Conservation (phyloP, 345 rosid genomes). For the Excoecaria cochinchinensis region DNA sequence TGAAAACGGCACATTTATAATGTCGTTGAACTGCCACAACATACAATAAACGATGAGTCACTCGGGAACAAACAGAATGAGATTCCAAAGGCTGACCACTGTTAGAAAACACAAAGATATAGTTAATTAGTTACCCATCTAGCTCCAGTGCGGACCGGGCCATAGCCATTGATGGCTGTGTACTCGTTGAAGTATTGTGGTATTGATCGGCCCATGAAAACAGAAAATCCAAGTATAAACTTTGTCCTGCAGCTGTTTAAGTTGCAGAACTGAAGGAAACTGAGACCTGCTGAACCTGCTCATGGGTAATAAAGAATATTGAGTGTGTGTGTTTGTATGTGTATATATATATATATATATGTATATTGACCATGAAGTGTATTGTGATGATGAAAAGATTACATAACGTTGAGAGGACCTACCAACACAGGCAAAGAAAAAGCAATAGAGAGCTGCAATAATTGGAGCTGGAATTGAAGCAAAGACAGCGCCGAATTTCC, state of each 20-base stretch:
- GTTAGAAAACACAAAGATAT: not conserved
- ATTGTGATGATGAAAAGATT: too few relatives aligned
- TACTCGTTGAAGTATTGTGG: conserved; percentile 41
- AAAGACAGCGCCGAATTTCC: not conserved
- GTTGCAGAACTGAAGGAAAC: conserved; percentile 39
- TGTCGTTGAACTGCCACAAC: conserved; percentile 84
- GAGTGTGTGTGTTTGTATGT: not conserved
- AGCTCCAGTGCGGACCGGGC: conserved; percentile 39
- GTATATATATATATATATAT: too few relatives aligned
- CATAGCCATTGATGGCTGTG: conserved; percentile 37
- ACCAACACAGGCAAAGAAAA: too few relatives aligned
- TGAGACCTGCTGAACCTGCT: conserved; percentile 35
- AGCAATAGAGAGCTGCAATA: too few relatives aligned
- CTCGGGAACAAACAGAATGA: not conserved
- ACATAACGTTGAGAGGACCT: too few relatives aligned
- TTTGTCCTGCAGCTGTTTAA: conserved; percentile 36
- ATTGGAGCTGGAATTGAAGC: too few relatives aligned
- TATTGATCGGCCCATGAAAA: conserved; percentile 39
- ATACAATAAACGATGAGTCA: not conserved
- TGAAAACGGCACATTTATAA: conserved; percentile 89
- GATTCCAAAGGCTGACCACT: not conserved
- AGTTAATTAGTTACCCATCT: conserved; percentile 30
- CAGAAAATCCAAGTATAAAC: conserved; percentile 36
- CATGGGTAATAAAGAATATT: conserved; percentile 1
- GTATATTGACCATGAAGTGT: too few relatives aligned